These are phyloP conservation scores for Trichoderma koningiopsis DNA, from an alignment of 2,329 filamentous ascomycete genomes.

Conservation along the genomic window DNA sequence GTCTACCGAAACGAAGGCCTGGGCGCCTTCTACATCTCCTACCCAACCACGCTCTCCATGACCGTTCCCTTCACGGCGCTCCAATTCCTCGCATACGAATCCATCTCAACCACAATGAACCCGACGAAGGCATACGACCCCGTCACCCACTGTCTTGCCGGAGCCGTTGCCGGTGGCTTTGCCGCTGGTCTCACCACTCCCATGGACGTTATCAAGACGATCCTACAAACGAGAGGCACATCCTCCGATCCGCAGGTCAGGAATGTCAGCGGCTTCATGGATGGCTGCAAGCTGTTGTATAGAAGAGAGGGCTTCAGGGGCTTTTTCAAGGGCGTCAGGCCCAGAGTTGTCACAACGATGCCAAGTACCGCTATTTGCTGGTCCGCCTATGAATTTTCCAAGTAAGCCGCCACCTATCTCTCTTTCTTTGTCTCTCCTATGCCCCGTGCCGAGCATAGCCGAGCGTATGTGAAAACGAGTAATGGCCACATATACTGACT, in stretches of 20 bases:
- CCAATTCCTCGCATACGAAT: conserved; percentile 97
- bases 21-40: conserved; percentile 94
- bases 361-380: conserved; percentile 99
- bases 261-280: conserved; percentile 78
- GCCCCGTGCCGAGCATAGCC: not conserved
- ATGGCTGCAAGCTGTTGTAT: conserved; percentile 80
- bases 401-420: conserved; percentile 50
- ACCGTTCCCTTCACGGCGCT: conserved; percentile 96
- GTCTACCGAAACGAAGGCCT: conserved; percentile 88
- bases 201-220: conserved; percentile 97
- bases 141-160: conserved; percentile 88
- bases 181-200: conserved; percentile 93
- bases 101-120: conserved; percentile 91
- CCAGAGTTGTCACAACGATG: conserved; percentile 93
- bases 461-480: not conserved
- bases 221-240: conserved; percentile 89
- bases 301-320: conserved; percentile 80
- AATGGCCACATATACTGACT: not conserved
- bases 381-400: conserved; percentile 73
- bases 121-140: conserved; percentile 85
- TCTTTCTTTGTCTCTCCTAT: not conserved
- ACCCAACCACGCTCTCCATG: conserved; percentile 97
- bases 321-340: conserved; percentile 91
- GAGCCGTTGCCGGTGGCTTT: conserved; percentile 88
- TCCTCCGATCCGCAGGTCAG: conserved; percentile 79